A percentile compares a stretch with the other conserved stretches of the same genome.
phyloP scores from a whole-genome alignment of 176 grass and related monocot species.

The Oryza rufipogon region DNA sequence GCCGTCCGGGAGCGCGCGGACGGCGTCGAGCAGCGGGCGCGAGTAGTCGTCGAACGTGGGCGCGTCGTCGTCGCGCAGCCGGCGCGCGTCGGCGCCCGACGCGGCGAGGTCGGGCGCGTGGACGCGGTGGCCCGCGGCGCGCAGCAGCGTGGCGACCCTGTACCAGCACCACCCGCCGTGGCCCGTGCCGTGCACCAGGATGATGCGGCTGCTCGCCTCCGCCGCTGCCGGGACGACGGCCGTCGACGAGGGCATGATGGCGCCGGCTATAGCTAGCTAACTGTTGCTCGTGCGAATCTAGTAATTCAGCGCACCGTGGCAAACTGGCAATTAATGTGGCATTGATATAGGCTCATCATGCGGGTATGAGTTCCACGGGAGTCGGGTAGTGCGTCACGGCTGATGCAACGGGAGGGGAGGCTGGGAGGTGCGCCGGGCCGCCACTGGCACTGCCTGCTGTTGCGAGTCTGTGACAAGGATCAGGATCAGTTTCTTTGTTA shows the following conservation, averaged over 20 bases:
- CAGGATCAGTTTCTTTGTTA: too few species aligned
- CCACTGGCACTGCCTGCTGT: too few species aligned
- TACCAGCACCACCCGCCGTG: constrained; percentile 73
- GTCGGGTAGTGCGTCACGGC: too few species aligned
- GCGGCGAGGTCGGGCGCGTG: constrained; percentile 41
- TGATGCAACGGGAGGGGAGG: too few species aligned
- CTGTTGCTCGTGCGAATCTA: too few species aligned
- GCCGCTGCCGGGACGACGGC: neutral
- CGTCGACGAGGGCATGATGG: neutral
- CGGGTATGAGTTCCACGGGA: too few species aligned
- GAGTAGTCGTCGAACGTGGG: constrained; percentile 64
- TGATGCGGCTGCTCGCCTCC: constrained; percentile 36
- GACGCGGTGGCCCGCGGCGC: constrained; percentile 47
- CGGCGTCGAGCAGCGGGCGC: constrained; percentile 53
- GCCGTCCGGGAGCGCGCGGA: constrained; percentile 35
- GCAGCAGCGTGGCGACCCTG: constrained; percentile 48
- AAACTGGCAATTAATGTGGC: too few species aligned
- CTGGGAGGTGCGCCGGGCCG: too few species aligned
- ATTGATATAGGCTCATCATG: too few species aligned
- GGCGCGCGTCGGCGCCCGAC: constrained; percentile 21
- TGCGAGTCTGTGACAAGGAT: too few species aligned
- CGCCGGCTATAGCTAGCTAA: too few species aligned
- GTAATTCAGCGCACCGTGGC: too few species aligned
- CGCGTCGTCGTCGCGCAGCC: constrained; percentile 37
- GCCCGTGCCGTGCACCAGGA: constrained; percentile 64